Percentiles rank a stretch among this genome's conserved stretches.
Conservation (phyloP, 345 rosid species). For the Aurinia saxatilis region DNA sequence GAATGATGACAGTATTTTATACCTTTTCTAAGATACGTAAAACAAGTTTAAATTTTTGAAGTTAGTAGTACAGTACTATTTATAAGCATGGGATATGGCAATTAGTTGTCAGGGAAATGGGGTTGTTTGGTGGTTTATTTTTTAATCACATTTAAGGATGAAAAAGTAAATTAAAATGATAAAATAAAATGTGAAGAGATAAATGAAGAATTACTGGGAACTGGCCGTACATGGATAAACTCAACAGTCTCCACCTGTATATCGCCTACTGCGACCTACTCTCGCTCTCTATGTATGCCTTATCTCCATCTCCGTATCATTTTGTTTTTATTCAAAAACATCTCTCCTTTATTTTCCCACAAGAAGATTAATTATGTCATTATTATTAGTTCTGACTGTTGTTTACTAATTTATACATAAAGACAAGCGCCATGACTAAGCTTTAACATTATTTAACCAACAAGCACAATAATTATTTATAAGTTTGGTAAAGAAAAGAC, state of each 20-base stretch:
- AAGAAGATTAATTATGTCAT: slow-evolving; percentile 10
- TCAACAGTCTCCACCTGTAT: slow-evolving; percentile 15
- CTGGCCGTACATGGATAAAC: slow-evolving; percentile 25
- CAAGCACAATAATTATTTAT: slow-evolving; percentile 19
- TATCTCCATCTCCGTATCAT: slow-evolving; percentile 23
- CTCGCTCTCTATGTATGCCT: slow-evolving; percentile 5
- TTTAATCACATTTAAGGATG: background rate
- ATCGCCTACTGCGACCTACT: slow-evolving; percentile 17
- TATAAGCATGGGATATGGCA: no score
- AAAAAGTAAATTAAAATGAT: background rate
- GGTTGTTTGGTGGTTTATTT: no score
- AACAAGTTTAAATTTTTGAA: no score
- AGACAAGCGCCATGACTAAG: slow-evolving; percentile 7
- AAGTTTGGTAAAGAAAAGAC: slow-evolving; percentile 16
- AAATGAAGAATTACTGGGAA: slow-evolving; percentile 15
- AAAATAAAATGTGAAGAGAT: background rate
- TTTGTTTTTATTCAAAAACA: slow-evolving; percentile 7
- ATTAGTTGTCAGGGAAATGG: no score
- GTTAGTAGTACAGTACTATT: no score
- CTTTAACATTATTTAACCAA: slow-evolving; percentile 1
- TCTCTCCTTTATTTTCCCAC: slow-evolving; percentile 8
- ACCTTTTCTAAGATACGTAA: no score
- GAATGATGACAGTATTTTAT: no score
- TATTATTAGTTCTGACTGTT: slow-evolving; percentile 15
- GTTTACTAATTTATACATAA: slow-evolving; percentile 2